Evolutionary conservation across 345 rosid species (phyloP).

Genomic region (Syzygium grande): DNA sequence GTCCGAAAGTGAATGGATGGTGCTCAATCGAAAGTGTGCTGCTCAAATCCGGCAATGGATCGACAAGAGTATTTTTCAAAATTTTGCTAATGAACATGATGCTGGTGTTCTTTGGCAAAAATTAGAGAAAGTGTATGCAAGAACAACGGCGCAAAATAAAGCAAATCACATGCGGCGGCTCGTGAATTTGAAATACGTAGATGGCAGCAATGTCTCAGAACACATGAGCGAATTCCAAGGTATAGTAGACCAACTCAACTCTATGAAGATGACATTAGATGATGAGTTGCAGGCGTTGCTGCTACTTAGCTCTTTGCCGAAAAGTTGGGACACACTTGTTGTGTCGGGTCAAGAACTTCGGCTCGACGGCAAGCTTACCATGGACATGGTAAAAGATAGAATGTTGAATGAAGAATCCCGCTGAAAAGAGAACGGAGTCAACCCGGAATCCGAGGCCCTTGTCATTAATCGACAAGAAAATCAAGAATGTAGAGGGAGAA

Average conservation of each 20-base stretch:
- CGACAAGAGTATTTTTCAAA: not conserved
- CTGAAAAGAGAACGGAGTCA: not conserved
- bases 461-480: not conserved
- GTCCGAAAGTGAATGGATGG: not conserved
- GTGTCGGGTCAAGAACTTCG: not conserved
- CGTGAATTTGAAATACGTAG: not conserved
- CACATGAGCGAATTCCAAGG: not conserved
- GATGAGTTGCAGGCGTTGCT: not conserved
- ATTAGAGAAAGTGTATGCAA: not conserved
- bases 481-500: not conserved
- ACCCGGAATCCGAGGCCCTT: no score
- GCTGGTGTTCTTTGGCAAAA: not conserved
- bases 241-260: not conserved
- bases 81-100: not conserved
- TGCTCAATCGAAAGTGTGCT: not conserved
- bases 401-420: not conserved
- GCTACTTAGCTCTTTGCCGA: not conserved
- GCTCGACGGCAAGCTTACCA: not conserved
- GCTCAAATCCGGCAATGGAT: not conserved
- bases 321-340: not conserved
- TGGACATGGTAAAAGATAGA: not conserved
- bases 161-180: not conserved
- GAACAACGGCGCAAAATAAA: not conserved
- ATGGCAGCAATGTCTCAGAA: not conserved
- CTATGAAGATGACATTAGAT: not conserved